Evolutionary conservation across 495 filamentous ascomycete genomes (phyloP).

Genomic region (Poronia punctata): DNA sequence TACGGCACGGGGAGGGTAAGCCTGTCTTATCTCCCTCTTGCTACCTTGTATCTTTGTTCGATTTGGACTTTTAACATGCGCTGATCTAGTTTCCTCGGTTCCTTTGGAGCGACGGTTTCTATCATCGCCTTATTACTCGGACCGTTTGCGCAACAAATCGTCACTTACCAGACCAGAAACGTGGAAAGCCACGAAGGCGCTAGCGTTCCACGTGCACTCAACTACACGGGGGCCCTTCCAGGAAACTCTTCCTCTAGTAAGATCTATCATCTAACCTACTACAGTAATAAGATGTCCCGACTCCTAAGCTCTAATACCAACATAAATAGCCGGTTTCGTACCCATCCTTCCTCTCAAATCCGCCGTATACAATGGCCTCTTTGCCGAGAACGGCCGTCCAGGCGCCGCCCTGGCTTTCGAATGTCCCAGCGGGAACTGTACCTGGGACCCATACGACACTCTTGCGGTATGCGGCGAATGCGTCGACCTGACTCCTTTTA

Average conservation of each 20-base stretch:
- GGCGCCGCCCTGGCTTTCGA: slow-evolving; percentile 14
- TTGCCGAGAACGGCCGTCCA: slow-evolving; percentile 22
- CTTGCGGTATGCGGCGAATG: slow-evolving; percentile 24
- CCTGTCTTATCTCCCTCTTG: background rate
- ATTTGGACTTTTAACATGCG: background rate
- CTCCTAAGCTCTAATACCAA: too few relatives aligned
- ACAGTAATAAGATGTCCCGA: too few relatives aligned
- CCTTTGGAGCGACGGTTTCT: slow-evolving; percentile 32
- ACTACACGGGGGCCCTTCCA: slow-evolving; percentile 8
- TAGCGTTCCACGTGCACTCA: slow-evolving; percentile 8
- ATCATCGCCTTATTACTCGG: slow-evolving; percentile 30
- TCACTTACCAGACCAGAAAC: slow-evolving; percentile 10
- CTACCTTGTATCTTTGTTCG: background rate
- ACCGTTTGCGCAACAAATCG: slow-evolving; percentile 22
- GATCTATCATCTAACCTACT: background rate
- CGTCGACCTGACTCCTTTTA: slow-evolving; percentile 20
- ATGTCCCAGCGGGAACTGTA: slow-evolving; percentile 25
- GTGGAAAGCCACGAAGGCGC: slow-evolving; percentile 8
- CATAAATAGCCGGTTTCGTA: slow-evolving; percentile 14
- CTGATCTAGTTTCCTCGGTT: slow-evolving; percentile 27
- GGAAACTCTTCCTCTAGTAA: slow-evolving; percentile 6
- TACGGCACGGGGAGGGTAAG: slow-evolving; percentile 17
- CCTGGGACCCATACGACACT: slow-evolving; percentile 21
- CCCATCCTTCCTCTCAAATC: slow-evolving; percentile 27
- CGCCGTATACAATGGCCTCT: slow-evolving; percentile 28